Percentiles rank a stretch among this genome's conserved stretches.
Conservation (phyloP, 169 alveolate species). For the Babesia sp. region DNA sequence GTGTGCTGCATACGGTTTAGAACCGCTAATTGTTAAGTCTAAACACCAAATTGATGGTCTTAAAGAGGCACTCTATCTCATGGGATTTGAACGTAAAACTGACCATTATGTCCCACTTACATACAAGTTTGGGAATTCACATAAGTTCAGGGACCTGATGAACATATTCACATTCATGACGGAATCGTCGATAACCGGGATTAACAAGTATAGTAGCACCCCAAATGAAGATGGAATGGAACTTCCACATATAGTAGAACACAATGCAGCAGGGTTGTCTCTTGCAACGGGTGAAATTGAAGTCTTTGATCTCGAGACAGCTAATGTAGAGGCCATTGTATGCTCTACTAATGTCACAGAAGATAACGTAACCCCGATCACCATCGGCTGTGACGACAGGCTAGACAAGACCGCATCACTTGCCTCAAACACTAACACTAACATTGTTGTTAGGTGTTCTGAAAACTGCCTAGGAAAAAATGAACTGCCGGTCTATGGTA, state of each 20-base stretch:
- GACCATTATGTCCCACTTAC: slow-evolving; percentile 86
- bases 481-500: slow-evolving; percentile 78
- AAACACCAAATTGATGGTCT: slow-evolving; percentile 78
- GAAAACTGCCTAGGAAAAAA: slow-evolving; percentile 39
- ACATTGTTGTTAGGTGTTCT: slow-evolving; percentile 82
- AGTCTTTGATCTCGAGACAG: slow-evolving; percentile 79
- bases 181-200: slow-evolving; percentile 16
- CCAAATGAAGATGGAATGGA: not conserved
- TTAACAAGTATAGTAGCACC: not conserved
- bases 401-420: slow-evolving; percentile 42
- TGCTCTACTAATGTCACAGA: slow-evolving; percentile 85
- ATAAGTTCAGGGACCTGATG: slow-evolving; percentile 81
- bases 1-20: slow-evolving; percentile 86
- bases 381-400: slow-evolving; percentile 58
- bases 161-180: slow-evolving; percentile 59
- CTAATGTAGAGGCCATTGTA: slow-evolving; percentile 82
- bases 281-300: slow-evolving; percentile 78
- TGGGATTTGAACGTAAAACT: slow-evolving; percentile 79
- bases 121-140: slow-evolving; percentile 80
- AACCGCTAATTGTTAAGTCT: slow-evolving; percentile 81
- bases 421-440: slow-evolving; percentile 79
- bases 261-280: slow-evolving; percentile 83
- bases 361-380: slow-evolving; percentile 68
- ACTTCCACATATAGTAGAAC: slow-evolving; percentile 9
- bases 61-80: slow-evolving; percentile 75